phyloP scores from a whole-genome alignment of 2,329 filamentous ascomycete species.

The Huntiella bhutanensis region DNA sequence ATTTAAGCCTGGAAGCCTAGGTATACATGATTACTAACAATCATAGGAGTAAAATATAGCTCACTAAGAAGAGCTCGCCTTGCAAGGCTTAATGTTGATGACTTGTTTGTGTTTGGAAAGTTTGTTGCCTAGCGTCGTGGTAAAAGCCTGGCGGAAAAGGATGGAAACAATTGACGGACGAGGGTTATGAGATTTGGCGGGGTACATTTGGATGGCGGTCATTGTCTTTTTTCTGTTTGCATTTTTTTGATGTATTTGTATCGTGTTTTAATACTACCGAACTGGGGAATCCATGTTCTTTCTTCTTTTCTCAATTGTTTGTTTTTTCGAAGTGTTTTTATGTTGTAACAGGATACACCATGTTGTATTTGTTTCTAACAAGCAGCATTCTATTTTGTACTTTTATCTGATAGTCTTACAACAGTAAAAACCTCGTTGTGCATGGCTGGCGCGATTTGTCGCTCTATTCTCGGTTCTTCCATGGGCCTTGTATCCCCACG shows the following conservation, averaged over 20 bases:
- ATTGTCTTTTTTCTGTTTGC: no score
- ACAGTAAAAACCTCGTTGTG: not conserved
- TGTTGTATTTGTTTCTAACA: not conserved
- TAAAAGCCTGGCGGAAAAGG: no score
- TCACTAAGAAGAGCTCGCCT: no score
- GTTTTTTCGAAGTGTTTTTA: not conserved
- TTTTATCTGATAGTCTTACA: slow-evolving; percentile 1
- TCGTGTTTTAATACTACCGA: not conserved
- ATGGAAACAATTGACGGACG: no score
- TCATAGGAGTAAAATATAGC: no score
- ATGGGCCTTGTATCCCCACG: slow-evolving; percentile 35
- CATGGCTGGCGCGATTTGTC: not conserved
- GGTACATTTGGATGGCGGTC: no score
- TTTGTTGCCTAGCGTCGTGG: not conserved
- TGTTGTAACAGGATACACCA: not conserved
- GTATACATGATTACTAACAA: no score
- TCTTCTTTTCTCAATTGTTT: not conserved
- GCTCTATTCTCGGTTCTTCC: slow-evolving; percentile 13
- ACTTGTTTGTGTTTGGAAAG: not conserved
- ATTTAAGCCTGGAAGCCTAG: not conserved
- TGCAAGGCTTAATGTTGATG: no score
- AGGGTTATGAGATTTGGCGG: no score
- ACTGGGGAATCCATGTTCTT: not conserved
- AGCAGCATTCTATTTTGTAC: not conserved
- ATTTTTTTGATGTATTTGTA: no score